Conservation (phyloP, 2,329 filamentous ascomycete genomes). For the Cladosporium sp. region DNA sequence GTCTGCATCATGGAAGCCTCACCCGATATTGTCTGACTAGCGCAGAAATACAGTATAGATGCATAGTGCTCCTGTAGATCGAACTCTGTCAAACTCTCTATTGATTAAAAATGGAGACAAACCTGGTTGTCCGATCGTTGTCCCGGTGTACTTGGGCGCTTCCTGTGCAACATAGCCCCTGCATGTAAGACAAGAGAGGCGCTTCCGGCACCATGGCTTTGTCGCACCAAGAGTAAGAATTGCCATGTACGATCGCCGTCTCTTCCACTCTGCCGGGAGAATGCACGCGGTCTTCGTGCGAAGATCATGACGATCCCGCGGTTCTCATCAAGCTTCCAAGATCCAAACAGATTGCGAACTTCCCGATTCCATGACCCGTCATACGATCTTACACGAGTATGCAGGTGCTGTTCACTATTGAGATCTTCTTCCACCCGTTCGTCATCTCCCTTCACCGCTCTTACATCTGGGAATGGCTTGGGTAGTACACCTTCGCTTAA, state of each 20-base stretch:
- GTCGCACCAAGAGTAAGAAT: neutral
- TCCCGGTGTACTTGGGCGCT: neutral
- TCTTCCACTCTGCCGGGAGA: conserved; percentile 5
- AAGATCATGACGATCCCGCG: neutral
- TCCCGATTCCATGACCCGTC: neutral
- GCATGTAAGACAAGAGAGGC: conserved; percentile 8
- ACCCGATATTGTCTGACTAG: neutral
- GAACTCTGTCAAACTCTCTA: neutral
- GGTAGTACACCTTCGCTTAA: conserved; percentile 3
- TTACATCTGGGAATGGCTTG: conserved; percentile 1
- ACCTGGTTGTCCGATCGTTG: neutral
- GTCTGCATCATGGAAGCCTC: no score
- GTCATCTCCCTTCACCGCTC: conserved; percentile 3
- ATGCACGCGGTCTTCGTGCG: neutral
- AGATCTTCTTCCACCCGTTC: neutral
- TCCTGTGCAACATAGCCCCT: neutral
- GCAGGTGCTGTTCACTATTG: neutral
- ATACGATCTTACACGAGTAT: neutral
- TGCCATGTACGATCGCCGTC: conserved; percentile 3
- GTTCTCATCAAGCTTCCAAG: neutral
- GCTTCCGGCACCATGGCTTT: neutral
- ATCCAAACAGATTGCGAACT: neutral
- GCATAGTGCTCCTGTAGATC: neutral
- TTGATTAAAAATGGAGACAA: neutral
- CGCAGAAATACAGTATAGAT: neutral